phyloP scores from a whole-genome alignment of 2,329 filamentous ascomycete genomes.

The Shiraia bambusicola region DNA sequence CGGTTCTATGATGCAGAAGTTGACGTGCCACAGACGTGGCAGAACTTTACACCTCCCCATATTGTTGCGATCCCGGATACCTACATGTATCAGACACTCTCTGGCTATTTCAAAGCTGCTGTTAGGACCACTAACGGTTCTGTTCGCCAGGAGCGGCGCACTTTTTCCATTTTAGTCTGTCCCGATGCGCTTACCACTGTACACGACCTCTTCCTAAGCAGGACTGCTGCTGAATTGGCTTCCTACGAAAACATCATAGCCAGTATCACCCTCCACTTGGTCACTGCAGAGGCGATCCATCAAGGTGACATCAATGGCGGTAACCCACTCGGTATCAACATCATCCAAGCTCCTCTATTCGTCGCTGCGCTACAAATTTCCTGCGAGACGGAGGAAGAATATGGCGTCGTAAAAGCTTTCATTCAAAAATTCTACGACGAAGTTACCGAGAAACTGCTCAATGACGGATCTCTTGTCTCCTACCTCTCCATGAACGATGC shows the following conservation, averaged over 20 bases:
- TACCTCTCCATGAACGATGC: constrained; percentile 16
- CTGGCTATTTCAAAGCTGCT: constrained; percentile 1
- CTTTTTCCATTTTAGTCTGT: constrained; percentile 8
- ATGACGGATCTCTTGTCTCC: neutral
- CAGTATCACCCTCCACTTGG: constrained; percentile 6
- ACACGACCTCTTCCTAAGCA: constrained; percentile 6
- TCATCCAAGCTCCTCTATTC: constrained; percentile 1
- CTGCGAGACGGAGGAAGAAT: neutral
- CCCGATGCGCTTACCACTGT: constrained; percentile 4
- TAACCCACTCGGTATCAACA: constrained; percentile 8
- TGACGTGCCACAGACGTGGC: constrained; percentile 3
- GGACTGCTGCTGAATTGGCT: neutral
- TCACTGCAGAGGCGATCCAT: constrained; percentile 6
- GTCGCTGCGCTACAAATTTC: constrained; percentile 1
- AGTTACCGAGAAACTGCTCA: neutral
- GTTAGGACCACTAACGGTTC: neutral
- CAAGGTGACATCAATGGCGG: constrained; percentile 1
- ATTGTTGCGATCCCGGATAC: constrained; percentile 3
- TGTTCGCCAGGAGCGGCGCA: constrained; percentile 5
- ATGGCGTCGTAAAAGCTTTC: neutral
- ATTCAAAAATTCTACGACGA: neutral
- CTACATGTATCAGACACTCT: constrained; percentile 1
- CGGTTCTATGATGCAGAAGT: constrained; percentile 10
- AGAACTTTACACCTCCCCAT: constrained; percentile 11
- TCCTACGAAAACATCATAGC: neutral